Percentiles rank a stretch among this genome's conserved stretches.
These are phyloP conservation scores for Ophiostoma ulmi DNA, from an alignment of 2,329 filamentous ascomycete genomes.

Conservation along the genomic window DNA sequence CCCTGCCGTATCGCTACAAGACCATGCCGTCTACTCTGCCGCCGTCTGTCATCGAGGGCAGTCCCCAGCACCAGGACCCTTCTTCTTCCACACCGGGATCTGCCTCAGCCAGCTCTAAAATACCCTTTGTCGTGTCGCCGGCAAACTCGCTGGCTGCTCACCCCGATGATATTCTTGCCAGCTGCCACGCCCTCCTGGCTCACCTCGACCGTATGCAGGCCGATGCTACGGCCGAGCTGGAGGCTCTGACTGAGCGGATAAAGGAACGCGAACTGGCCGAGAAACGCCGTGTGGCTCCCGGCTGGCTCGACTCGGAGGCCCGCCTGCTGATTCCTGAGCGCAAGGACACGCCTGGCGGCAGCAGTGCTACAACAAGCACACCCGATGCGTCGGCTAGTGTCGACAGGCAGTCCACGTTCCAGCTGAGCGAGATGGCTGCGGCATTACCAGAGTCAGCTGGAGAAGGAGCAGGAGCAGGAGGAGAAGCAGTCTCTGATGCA, in stretches of 20 bases:
- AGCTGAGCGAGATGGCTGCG: constrained; percentile 28
- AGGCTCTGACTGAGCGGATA: constrained; percentile 64
- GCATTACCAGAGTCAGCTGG: constrained; percentile 14
- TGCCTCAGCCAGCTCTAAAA: constrained; percentile 40
- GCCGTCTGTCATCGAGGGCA: constrained; percentile 51
- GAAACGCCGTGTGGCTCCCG: constrained; percentile 73
- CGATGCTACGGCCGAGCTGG: constrained; percentile 62
- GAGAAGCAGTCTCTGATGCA: not conserved
- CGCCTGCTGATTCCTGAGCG: constrained; percentile 64
- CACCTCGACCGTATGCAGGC: constrained; percentile 66
- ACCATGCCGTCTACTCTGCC: constrained; percentile 82
- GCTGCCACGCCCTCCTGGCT: constrained; percentile 70
- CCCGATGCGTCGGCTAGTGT: not conserved
- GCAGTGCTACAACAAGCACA: not conserved
- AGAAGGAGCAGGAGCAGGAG: not conserved
- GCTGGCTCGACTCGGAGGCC: constrained; percentile 72
- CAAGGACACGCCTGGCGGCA: constrained; percentile 33
- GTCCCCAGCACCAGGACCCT: constrained; percentile 29
- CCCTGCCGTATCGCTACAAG: constrained; percentile 93
- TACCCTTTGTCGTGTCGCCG: constrained; percentile 69
- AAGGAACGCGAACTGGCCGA: constrained; percentile 64
- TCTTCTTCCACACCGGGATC: not conserved
- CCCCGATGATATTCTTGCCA: constrained; percentile 76
- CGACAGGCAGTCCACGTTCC: constrained; percentile 19
- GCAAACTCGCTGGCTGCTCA: constrained; percentile 79